Evolutionary conservation across 257 asterid genomes (phyloP), one percentile per base, ranked within the genome.

Genomic region (Eucommia ulmoides): DNA sequence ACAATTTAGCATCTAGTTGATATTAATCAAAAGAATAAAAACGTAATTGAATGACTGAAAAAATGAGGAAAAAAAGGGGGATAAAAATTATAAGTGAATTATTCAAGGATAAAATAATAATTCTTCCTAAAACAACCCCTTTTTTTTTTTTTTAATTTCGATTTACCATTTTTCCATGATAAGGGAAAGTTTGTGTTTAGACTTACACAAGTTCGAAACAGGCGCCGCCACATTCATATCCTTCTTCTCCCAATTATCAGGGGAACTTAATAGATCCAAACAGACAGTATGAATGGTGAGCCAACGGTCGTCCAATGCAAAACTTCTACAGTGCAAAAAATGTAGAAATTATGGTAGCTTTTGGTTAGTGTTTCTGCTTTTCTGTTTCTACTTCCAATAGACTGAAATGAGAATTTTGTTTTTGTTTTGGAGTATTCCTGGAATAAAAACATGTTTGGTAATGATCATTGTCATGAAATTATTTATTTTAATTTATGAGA

Each of bases 271-370:
- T 44, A 70, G 50, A 57, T 74, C 89, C 69, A 74, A 61, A 55
- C 82, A 76, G 44, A 80, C 84, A 21, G 89, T 80, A 56, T 80
- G 82, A 46, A 74, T 76, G 47, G 82, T 74, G 56, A 62, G 56
- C 89, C 89, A 80, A 60, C 71, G 89, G 23, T 48, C 60, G 53
- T 68, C 67, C 57, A 64, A 53, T 35, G 61, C 59, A 72, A 63
- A 49, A 45, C 78, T 63, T 66, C 69, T 41, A 41, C 23, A 64
- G 61, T 23, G 55, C 51, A 46, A 25, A 53, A 9, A 21, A n/a
- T n/a, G n/a, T n/a, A n/a, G n/a, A n/a, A n/a, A n/a, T n/a, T n/a
- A n/a, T n/a, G n/a, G n/a, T n/a, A n/a, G n/a, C n/a, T n/a, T n/a
- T n/a, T n/a, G n/a, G n/a, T n/a, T n/a, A n/a, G n/a, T n/a, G n/a